Evolutionary conservation across 306 rosid genomes (phyloP).

Genomic region (Senna siamea): DNA sequence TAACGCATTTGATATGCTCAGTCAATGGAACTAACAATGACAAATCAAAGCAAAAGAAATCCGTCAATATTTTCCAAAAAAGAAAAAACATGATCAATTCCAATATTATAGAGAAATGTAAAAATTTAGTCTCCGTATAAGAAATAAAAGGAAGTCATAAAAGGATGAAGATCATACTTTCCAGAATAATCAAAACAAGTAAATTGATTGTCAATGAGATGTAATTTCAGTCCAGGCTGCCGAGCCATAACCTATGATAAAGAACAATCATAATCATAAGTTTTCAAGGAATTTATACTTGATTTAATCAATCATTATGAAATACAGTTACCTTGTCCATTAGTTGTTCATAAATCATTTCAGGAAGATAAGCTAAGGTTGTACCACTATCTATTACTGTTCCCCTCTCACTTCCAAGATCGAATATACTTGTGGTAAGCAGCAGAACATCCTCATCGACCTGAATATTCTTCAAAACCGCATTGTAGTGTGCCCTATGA

Average conservation of each 20-base stretch:
- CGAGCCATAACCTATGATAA: slow-evolving; percentile 53
- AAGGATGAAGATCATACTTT: slow-evolving; percentile 54
- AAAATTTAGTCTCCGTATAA: neutral
- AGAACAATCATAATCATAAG: slow-evolving; percentile 33
- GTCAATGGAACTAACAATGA: neutral
- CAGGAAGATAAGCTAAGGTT: slow-evolving; percentile 84
- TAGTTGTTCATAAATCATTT: slow-evolving; percentile 48
- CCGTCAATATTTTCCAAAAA: neutral
- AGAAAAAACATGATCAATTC: slow-evolving; percentile 27
- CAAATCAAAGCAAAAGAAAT: neutral
- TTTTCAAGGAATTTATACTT: slow-evolving; percentile 23
- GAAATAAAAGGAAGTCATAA: slow-evolving; percentile 35
- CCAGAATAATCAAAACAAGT: slow-evolving; percentile 56
- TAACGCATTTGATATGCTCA: neutral
- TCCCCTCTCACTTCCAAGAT: slow-evolving; percentile 53
- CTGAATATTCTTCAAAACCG: slow-evolving; percentile 71
- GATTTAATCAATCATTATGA: slow-evolving; percentile 25
- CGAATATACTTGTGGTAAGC: slow-evolving; percentile 68
- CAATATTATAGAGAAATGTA: slow-evolving; percentile 15
- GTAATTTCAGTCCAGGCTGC: slow-evolving; percentile 58
- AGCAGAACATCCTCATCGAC: slow-evolving; percentile 60
- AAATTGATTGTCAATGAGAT: slow-evolving; percentile 55
- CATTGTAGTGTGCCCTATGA: slow-evolving; percentile 90
- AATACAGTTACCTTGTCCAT: slow-evolving; percentile 53
- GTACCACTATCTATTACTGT: slow-evolving; percentile 94